These are phyloP conservation scores for Lablab purpureus DNA, from an alignment of 306 rosid species.

Conservation along the genomic window DNA sequence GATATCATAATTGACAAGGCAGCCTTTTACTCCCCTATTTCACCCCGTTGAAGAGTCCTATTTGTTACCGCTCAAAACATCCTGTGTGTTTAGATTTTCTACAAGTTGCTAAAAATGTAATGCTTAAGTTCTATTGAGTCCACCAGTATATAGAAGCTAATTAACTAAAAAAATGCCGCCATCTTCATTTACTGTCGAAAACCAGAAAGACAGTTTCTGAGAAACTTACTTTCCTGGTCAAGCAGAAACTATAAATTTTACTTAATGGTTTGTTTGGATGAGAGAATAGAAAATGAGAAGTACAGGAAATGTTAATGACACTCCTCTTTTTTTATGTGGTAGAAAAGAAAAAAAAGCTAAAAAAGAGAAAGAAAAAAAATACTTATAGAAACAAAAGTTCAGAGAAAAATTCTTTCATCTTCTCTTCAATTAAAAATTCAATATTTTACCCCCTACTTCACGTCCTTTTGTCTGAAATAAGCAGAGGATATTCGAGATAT, in stretches of 20 bases:
- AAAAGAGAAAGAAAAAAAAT: neutral
- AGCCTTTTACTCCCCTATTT: slow-evolving; percentile 17
- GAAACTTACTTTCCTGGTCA: neutral
- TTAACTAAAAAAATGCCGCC: neutral
- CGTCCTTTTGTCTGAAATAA: neutral
- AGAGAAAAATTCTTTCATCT: neutral
- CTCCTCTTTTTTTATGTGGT: neutral
- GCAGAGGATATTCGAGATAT: neutral
- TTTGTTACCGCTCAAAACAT: slow-evolving; percentile 19
- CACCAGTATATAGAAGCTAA: neutral
- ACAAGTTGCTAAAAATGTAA: neutral
- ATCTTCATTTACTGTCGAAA: neutral
- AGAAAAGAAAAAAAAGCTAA: neutral
- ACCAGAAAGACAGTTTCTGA: neutral
- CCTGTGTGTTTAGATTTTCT: neutral
- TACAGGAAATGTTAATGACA: neutral
- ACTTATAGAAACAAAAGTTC: neutral
- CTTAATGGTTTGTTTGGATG: neutral
- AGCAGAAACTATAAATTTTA: neutral
- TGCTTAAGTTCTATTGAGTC: neutral
- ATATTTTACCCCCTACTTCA: neutral
- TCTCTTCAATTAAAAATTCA: neutral
- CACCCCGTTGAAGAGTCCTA: neutral
- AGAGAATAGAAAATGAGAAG: neutral
- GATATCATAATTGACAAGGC: neutral